Base-by-base conservation (phyloP, 805 yeast species). In the Monosporozyma siamensis region DNA sequence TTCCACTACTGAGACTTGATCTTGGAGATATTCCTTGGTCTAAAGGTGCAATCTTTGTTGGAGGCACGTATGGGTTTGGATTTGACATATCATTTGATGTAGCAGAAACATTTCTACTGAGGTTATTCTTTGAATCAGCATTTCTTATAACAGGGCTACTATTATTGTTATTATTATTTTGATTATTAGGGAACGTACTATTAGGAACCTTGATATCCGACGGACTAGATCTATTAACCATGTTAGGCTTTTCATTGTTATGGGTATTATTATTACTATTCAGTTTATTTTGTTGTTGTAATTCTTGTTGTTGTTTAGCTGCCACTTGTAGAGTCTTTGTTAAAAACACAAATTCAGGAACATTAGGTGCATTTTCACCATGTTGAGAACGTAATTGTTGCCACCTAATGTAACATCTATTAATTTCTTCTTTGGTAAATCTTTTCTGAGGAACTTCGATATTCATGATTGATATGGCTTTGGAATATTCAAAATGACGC, bases 331-430 rank as follows among this genome's bases (percentile, higher is more conserved):
- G 45, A 21, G 61, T 59, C 31, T 54, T 59, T 4, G 67, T 60
- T 38, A 57, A 59, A 40, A 58, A 61, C n/a, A 57, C 50, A 42
- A 58, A 63, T 44, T 63, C 65, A 2, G 64, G 62, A 9, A 58
- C 52, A 31, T 53, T 58, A 1, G 62, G 58, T 0, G 62, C 64
- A 40, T 60, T 59, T 30, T 58, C 62, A 17, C 65, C 63, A 29
- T 61, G 65, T 32, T 61, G 62, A 27, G 56, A 59, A 9, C 64
- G 55, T 35, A 63, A 41, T 36, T 61, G 65, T 41, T 63, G 67
- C 67, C 67, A 63, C 44, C 65, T 56, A 41, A 59, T 43, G 43
- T 60, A 60, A 41, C 65, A 61, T 32, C 67, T 55, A 38, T 61
- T 61, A n/a, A 63, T 55, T 34, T 63, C 67, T 32, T 63, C 67